Evolutionary conservation across 257 asterid genomes (phyloP), one percentile per base, ranked within the genome.

Genomic region (Rubia yunnanensis): DNA sequence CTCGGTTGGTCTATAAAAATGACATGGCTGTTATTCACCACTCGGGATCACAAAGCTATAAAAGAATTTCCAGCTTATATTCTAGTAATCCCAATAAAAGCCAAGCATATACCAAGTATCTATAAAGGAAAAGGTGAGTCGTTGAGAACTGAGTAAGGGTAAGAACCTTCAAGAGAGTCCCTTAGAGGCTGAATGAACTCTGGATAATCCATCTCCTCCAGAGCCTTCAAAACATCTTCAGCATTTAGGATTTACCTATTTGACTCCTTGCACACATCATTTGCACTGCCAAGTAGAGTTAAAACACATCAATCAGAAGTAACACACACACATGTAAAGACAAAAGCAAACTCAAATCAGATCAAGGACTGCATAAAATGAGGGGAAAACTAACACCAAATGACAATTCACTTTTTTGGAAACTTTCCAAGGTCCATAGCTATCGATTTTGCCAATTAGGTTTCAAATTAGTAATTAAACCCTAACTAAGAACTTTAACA

Each of bases 191-290:
- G 84, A 57, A 86, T 77, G 72, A 92, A 84, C 75, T 89, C 99
- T 0, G 84, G 35, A 79, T 87, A 94, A 68, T 90, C 95, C 44
- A 90, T 86, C 79, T 90, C 99, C 77, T 94, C 97, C 72, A 90
- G 77, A 32, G 97, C 99, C 77, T 88, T 90, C 74, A 94, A 85
- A 60, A 94, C 95, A 79, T 94, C 99, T 67, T 94, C 99, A 0
- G 95, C 95, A 27, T 77, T 90, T 71, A 90, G 82, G 41, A 81
- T 85, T 72, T 90, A 96, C 71, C 97, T 77, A 67, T 85, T 88
- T 5, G 99, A 81, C 75, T 90, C 97, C 89, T 83, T 94, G 68
- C 95, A 90, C 38, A 82, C 68, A 63, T 94, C 99, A 72, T 86
- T 88, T 50, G 97, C 99, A 24, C 86, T 82, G 49, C 54, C 72